Conservation (phyloP, 768 basidiomycete species). For the Podaxis sp. region DNA sequence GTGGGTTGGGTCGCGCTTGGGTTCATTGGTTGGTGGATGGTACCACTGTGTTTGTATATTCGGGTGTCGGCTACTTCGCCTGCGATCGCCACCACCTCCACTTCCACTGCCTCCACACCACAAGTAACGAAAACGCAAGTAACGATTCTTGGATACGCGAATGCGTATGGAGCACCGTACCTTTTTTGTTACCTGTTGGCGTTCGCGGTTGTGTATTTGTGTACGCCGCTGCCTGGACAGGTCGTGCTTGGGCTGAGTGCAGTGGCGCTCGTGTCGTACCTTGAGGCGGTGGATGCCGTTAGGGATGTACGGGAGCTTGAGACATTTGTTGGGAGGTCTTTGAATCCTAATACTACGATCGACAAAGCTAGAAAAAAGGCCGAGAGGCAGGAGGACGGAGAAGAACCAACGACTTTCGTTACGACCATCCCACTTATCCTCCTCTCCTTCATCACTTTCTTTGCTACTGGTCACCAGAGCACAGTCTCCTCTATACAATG, state of each 20-base stretch:
- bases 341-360: slow-evolving; percentile 33
- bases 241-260: slow-evolving; percentile 61
- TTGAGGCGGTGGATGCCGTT: slow-evolving; percentile 79
- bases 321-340: slow-evolving; percentile 41
- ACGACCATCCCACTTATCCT: slow-evolving; percentile 53
- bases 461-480: slow-evolving; percentile 89
- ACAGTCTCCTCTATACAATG: slow-evolving; percentile 86
- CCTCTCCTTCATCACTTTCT: slow-evolving; percentile 74
- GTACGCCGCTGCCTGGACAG: slow-evolving; percentile 81
- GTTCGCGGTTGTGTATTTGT: slow-evolving; percentile 57
- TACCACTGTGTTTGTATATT: slow-evolving; percentile 74
- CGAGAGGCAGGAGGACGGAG: not conserved
- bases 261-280: slow-evolving; percentile 64
- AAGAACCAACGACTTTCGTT: slow-evolving; percentile 21
- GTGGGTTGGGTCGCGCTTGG: slow-evolving; percentile 47
- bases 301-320: slow-evolving; percentile 63
- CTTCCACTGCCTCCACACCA: not conserved
- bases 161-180: slow-evolving; percentile 83
- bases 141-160: slow-evolving; percentile 76
- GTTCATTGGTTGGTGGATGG: slow-evolving; percentile 63
- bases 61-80: slow-evolving; percentile 16
- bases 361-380: not conserved
- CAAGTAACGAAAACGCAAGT: slow-evolving; percentile 28
- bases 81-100: too few species aligned
- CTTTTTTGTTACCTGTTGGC: slow-evolving; percentile 73